phyloP scores from a whole-genome alignment of 1,284 basidiomycete genomes.

The Pseudozyma hubeiensis region DNA sequence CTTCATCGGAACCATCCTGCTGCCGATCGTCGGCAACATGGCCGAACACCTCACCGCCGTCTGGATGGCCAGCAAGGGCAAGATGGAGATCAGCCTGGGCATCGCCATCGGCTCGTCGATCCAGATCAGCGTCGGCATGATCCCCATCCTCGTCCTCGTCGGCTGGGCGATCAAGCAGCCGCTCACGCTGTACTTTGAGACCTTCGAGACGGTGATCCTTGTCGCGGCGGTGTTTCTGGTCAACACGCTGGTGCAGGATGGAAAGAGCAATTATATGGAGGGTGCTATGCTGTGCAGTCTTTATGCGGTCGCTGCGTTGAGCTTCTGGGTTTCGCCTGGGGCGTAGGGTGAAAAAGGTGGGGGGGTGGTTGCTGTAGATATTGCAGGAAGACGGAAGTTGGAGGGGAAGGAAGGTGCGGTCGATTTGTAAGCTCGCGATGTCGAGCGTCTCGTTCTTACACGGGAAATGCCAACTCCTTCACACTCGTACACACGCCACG shows the following conservation, averaged over 20 bases:
- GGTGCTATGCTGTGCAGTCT: constrained; percentile 69
- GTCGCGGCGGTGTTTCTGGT: constrained; percentile 68
- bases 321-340: constrained; percentile 60
- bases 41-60: constrained; percentile 67
- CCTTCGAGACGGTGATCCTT: constrained; percentile 65
- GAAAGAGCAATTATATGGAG: constrained; percentile 66
- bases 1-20: constrained; percentile 74
- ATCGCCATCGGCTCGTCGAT: constrained; percentile 87
- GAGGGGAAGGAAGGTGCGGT: too few species aligned
- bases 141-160: constrained; percentile 67
- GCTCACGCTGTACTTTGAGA: constrained; percentile 68
- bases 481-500: too few species aligned
- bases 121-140: constrained; percentile 64
- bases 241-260: constrained; percentile 67
- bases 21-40: constrained; percentile 83
- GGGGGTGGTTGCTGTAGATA: too few species aligned
- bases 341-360: neutral
- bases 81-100: constrained; percentile 74
- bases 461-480: too few species aligned
- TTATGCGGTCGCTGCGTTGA: constrained; percentile 61
- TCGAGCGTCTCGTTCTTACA: too few species aligned
- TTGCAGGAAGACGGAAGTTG: too few species aligned
- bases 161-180: constrained; percentile 69
- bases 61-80: constrained; percentile 65
- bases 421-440: too few species aligned